Percentiles rank a stretch among this genome's conserved stretches.
Conservation (phyloP, 2,329 filamentous ascomycete species). For the Trichoderma koningii region DNA sequence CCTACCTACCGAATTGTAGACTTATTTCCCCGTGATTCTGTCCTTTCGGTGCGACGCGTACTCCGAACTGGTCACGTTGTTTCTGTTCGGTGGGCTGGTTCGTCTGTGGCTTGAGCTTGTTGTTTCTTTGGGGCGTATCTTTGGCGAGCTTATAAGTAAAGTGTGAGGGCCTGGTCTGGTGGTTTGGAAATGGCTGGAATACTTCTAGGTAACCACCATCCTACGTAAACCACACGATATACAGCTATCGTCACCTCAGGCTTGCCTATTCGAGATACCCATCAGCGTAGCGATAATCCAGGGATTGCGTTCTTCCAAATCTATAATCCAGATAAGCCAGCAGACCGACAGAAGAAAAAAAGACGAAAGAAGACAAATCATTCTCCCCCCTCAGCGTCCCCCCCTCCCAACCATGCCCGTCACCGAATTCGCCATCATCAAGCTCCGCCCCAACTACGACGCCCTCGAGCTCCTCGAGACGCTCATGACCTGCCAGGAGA, state of each 20-base stretch:
- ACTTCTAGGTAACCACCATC: slow-evolving; percentile 5
- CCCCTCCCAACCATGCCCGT: slow-evolving; percentile 40
- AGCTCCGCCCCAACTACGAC: slow-evolving; percentile 37
- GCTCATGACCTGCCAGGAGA: slow-evolving; percentile 37
- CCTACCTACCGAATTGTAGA: too few relatives aligned
- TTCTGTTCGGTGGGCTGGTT: background rate
- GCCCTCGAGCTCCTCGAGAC: slow-evolving; percentile 40
- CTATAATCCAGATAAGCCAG: background rate
- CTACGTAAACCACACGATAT: slow-evolving; percentile 12
- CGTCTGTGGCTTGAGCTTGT: background rate
- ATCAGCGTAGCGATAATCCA: background rate
- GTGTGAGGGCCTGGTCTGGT: background rate
- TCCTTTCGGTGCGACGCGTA: slow-evolving; percentile 4
- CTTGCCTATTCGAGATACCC: slow-evolving; percentile 9
- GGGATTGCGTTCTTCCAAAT: background rate
- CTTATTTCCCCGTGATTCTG: background rate
- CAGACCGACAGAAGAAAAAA: background rate
- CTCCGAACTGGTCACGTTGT: background rate
- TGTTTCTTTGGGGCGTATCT: background rate
- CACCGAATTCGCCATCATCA: slow-evolving; percentile 45
- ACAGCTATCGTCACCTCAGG: slow-evolving; percentile 9
- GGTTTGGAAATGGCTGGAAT: background rate
- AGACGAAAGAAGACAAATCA: background rate
- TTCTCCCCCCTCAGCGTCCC: background rate
- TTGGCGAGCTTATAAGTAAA: slow-evolving; percentile 3